Conservation (phyloP, 768 basidiomycete genomes). For the Lactifluus pinguis region DNA sequence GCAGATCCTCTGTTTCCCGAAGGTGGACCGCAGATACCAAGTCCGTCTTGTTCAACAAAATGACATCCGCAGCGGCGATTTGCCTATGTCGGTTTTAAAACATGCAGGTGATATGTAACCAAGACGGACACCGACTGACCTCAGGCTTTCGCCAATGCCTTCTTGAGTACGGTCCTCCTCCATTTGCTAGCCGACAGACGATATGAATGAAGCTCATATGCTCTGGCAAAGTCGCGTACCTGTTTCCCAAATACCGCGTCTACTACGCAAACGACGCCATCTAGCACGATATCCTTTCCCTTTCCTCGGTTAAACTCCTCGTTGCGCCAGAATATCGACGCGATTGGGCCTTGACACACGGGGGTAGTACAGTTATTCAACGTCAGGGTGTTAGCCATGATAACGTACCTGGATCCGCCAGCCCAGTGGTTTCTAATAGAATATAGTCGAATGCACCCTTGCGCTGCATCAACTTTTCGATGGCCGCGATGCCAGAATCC, state of each 20-base stretch:
- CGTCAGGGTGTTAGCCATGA: background rate
- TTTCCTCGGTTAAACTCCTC: slow-evolving; percentile 68
- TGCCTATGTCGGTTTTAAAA: slow-evolving; percentile 46
- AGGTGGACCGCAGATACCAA: slow-evolving; percentile 45
- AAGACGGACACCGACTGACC: slow-evolving; percentile 35
- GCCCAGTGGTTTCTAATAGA: slow-evolving; percentile 88
- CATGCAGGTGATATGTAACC: background rate
- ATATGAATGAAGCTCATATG: background rate
- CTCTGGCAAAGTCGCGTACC: slow-evolving; percentile 25
- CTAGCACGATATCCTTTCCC: slow-evolving; percentile 62
- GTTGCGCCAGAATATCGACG: slow-evolving; percentile 80
- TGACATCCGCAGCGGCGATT: slow-evolving; percentile 85
- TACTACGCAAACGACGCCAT: slow-evolving; percentile 89
- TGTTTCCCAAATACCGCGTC: slow-evolving; percentile 75
- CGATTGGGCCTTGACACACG: slow-evolving; percentile 57
- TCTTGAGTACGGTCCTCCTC: slow-evolving; percentile 63
- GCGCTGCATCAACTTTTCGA: slow-evolving; percentile 81
- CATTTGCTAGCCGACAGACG: slow-evolving; percentile 56
- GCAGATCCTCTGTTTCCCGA: slow-evolving; percentile 42
- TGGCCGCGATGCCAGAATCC: slow-evolving; percentile 85
- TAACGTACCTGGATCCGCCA: slow-evolving; percentile 81
- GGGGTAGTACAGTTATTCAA: background rate
- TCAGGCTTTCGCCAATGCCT: slow-evolving; percentile 66
- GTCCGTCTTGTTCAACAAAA: slow-evolving; percentile 89
- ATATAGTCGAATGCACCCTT: slow-evolving; percentile 93